A percentile compares a stretch with the other conserved stretches of the same genome.
These are phyloP conservation scores for Pontederia crassipes DNA, from an alignment of 176 grass and related monocot species.

Conservation along the genomic window DNA sequence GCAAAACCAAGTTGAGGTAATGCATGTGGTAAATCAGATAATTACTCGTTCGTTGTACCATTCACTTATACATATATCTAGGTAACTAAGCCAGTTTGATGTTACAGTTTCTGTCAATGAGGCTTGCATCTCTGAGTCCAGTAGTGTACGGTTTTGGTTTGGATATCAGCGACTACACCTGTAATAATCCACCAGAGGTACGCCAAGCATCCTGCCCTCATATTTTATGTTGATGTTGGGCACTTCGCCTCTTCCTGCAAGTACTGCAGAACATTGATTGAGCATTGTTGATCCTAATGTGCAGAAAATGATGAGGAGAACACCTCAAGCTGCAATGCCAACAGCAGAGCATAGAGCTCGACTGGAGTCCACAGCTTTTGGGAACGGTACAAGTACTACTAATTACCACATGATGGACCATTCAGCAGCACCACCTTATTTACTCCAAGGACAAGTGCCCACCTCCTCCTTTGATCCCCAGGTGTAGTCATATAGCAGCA, in stretches of 20 bases:
- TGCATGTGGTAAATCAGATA: neutral
- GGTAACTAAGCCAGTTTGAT: neutral
- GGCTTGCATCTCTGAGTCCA: slow-evolving; percentile 27
- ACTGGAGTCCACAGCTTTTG: slow-evolving; percentile 4
- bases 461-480: slow-evolving; percentile 22
- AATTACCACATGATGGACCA: slow-evolving; percentile 15
- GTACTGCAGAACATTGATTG: neutral
- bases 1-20: slow-evolving; percentile 43
- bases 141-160: slow-evolving; percentile 8
- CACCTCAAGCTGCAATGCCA: slow-evolving; percentile 8
- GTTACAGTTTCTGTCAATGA: slow-evolving; percentile 39
- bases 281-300: neutral
- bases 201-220: neutral
- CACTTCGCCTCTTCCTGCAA: neutral
- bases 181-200: slow-evolving; percentile 1
- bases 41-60: neutral
- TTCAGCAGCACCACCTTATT: neutral
- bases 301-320: slow-evolving; percentile 15
- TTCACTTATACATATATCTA: neutral
- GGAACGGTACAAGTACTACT: neutral
- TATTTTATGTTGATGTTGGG: neutral
- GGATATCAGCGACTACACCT: slow-evolving; percentile 1
- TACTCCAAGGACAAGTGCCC: slow-evolving; percentile 9
- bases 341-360: slow-evolving; percentile 4
- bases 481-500: neutral